Evolutionary conservation across 345 rosid genomes (phyloP).

Genomic region (Pseudoturritis turrita): DNA sequence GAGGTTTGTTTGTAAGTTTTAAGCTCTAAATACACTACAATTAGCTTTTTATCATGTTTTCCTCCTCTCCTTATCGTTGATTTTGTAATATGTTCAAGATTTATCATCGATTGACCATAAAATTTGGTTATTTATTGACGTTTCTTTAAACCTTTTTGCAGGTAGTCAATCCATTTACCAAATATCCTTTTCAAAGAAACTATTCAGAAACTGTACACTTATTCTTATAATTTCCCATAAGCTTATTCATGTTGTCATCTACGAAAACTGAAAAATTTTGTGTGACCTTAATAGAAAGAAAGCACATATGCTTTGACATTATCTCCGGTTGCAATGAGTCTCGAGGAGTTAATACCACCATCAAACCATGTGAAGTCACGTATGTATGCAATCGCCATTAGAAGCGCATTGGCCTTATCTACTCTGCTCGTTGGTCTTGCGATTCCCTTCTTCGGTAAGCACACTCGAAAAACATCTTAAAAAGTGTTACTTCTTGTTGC

Average conservation of each 20-base stretch:
- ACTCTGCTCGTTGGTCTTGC: constrained; percentile 76
- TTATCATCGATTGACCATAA: not conserved
- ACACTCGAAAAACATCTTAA: not conserved
- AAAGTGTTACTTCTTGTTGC: not conserved
- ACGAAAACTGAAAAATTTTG: not conserved
- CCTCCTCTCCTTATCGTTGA: not conserved
- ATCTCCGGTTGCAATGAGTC: constrained; percentile 91
- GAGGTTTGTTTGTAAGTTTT: not conserved
- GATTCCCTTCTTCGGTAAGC: constrained; percentile 82
- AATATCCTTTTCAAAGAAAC: constrained; percentile 51
- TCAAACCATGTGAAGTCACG: constrained; percentile 52
- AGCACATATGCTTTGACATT: constrained; percentile 81
- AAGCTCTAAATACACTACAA: not conserved
- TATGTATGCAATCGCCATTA: constrained; percentile 54
- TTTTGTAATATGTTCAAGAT: not conserved
- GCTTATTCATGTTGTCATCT: not conserved
- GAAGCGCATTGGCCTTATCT: constrained; percentile 71
- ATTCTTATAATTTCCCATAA: not conserved
- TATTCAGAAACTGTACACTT: not conserved
- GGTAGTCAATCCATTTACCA: constrained; percentile 94
- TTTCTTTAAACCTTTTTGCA: constrained; percentile 33
- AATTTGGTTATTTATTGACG: not conserved
- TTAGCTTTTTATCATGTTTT: not conserved
- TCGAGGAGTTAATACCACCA: constrained; percentile 90
- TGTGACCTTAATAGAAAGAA: constrained; percentile 33